These are phyloP conservation scores for Pinus albicaulis DNA, from an alignment of 75 land plant genomes.

Conservation along the genomic window DNA sequence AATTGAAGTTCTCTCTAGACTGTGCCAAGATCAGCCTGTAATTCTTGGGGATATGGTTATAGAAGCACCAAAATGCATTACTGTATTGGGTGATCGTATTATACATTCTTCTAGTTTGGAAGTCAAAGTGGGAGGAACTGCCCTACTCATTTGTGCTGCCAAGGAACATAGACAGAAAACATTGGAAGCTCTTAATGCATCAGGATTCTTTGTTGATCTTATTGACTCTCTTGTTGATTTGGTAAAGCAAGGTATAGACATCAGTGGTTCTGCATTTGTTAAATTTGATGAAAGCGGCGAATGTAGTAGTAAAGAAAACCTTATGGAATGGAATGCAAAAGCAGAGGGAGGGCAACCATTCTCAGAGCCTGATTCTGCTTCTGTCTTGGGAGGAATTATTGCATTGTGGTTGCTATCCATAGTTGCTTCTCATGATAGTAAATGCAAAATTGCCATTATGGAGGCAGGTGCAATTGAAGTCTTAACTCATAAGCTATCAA, in stretches of 20 bases:
- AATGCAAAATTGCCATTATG: constrained; percentile 33
- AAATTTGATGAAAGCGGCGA: constrained; percentile 19
- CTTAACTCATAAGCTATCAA: constrained; percentile 35
- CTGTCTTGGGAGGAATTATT: constrained; percentile 23
- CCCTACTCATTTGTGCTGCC: constrained; percentile 43
- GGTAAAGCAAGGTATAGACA: constrained; percentile 16
- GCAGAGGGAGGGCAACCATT: background rate
- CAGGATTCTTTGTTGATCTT: constrained; percentile 20
- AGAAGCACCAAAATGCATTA: constrained; percentile 28
- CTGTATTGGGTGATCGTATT: constrained; percentile 32
- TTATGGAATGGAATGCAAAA: constrained; percentile 8
- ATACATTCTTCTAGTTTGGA: constrained; percentile 36
- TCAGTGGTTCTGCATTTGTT: constrained; percentile 1
- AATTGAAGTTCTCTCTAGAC: constrained; percentile 41
- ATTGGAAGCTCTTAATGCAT: constrained; percentile 34
- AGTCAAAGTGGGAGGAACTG: constrained; percentile 54
- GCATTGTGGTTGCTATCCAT: constrained; percentile 49
- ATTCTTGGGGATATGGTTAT: constrained; percentile 42
- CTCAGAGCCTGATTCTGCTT: constrained; percentile 22
- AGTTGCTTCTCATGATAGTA: constrained; percentile 38
- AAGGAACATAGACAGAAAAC: constrained; percentile 43
- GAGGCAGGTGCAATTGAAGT: constrained; percentile 56
- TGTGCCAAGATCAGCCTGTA: constrained; percentile 42
- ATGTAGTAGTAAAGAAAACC: background rate
- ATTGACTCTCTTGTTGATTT: constrained; percentile 42